Evolutionary conservation across 176 grass and related monocot genomes (phyloP).

Genomic region (Chrysopogon serrulatus): DNA sequence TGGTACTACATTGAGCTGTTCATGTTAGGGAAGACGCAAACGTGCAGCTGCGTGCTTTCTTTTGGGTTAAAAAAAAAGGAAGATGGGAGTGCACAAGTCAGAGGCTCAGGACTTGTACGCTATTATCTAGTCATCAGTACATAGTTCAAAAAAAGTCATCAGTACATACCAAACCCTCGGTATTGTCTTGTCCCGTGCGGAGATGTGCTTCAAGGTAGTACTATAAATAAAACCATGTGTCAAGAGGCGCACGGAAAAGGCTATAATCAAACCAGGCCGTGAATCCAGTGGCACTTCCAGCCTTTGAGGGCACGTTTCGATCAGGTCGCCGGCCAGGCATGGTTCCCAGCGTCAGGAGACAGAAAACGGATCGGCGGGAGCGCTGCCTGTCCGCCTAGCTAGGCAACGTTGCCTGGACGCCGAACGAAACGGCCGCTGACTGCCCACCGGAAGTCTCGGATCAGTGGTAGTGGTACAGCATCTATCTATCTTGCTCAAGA

Average conservation of each 20-base stretch:
- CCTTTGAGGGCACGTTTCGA: not conserved
- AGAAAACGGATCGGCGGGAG: not conserved
- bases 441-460: not conserved
- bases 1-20: too few species aligned
- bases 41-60: too few species aligned
- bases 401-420: not conserved
- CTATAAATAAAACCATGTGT: not conserved
- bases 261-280: slow-evolving; percentile 6
- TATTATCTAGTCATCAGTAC: not conserved
- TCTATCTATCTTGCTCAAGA: not conserved
- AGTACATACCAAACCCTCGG: not conserved
- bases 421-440: not conserved
- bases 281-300: not conserved
- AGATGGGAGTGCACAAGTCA: too few species aligned
- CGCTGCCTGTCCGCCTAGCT: not conserved
- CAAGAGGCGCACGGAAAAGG: slow-evolving; percentile 4
- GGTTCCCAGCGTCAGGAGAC: not conserved
- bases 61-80: not conserved
- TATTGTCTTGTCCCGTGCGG: not conserved
- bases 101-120: not conserved
- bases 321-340: not conserved
- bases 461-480: not conserved
- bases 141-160: too few species aligned
- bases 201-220: not conserved
- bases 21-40: too few species aligned